These are phyloP conservation scores for Coniella lustricola DNA, from an alignment of 2,329 filamentous ascomycete species.

Conservation along the genomic window DNA sequence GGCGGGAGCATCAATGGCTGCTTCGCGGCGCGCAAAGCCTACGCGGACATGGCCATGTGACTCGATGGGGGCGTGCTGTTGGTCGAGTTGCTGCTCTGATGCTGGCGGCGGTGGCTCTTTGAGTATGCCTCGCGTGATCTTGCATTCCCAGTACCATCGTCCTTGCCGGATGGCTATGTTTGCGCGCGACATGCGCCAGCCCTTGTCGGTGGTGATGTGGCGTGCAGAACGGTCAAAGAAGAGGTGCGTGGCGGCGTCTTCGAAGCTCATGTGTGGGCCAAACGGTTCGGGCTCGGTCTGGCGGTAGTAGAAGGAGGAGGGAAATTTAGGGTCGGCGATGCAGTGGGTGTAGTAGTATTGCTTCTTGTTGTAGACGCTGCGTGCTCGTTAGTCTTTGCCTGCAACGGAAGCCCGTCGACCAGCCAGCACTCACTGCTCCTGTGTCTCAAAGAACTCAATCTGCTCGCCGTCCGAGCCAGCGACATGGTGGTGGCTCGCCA, in stretches of 20 bases:
- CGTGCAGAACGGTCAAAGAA: constrained; percentile 70
- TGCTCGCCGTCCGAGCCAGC: constrained; percentile 40
- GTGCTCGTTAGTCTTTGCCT: background rate
- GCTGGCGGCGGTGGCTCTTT: constrained; percentile 31
- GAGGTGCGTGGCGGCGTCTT: constrained; percentile 81
- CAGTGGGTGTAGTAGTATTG: constrained; percentile 85
- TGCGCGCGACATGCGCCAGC: constrained; percentile 82
- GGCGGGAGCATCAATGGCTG: constrained; percentile 74
- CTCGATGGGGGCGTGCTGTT: constrained; percentile 22
- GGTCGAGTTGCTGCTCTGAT: constrained; percentile 29
- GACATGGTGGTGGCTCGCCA: constrained; percentile 49
- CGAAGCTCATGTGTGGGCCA: constrained; percentile 79
- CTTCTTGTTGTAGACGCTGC: constrained; percentile 56
- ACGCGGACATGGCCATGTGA: constrained; percentile 66
- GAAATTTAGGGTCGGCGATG: constrained; percentile 81
- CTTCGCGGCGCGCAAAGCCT: constrained; percentile 78
- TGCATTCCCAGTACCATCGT: constrained; percentile 90
- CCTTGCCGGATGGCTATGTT: constrained; percentile 89
- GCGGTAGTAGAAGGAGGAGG: constrained; percentile 81
- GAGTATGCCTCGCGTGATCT: constrained; percentile 70
- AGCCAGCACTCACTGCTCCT: constrained; percentile 49
- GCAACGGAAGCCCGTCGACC: background rate
- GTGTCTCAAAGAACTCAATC: constrained; percentile 55
- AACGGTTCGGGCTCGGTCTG: constrained; percentile 82
- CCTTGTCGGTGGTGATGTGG: constrained; percentile 82